Percentiles rank a stretch among this genome's conserved stretches.
Evolutionary conservation across 371 early-diverging fungal genomes (phyloP).

Genomic region (Fennellomyces sp.): DNA sequence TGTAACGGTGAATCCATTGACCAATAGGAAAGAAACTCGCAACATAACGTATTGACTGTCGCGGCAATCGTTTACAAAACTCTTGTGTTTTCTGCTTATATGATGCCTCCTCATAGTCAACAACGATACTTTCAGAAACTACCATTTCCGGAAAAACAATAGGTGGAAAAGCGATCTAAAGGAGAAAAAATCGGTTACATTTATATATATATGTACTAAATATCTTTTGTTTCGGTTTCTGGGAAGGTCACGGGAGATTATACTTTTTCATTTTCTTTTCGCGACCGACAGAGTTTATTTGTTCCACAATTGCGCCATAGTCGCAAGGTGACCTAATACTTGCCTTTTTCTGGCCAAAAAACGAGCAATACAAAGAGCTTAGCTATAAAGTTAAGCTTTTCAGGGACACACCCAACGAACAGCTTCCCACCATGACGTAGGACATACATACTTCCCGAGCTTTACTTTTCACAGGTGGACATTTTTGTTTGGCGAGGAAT

Average conservation of each 20-base stretch:
- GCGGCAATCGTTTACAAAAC: slow-evolving; percentile 27
- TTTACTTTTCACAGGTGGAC: too few species aligned
- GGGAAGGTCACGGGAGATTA: neutral
- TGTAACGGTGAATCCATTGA: slow-evolving; percentile 77
- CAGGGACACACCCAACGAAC: too few species aligned
- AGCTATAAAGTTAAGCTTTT: too few species aligned
- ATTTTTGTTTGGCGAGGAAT: too few species aligned
- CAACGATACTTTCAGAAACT: slow-evolving; percentile 24
- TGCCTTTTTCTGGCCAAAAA: too few species aligned
- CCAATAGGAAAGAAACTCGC: slow-evolving; percentile 64
- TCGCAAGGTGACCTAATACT: neutral
- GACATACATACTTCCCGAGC: too few species aligned
- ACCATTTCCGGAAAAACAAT: neutral
- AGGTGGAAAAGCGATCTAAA: neutral
- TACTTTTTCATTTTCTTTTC: neutral
- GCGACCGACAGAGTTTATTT: neutral
- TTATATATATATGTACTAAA: neutral
- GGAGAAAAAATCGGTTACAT: neutral
- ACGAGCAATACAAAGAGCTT: too few species aligned
- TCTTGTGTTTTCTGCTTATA: slow-evolving; percentile 26
- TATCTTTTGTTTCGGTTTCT: neutral
- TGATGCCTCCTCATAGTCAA: slow-evolving; percentile 34
- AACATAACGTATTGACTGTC: slow-evolving; percentile 30
- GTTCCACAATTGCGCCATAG: slow-evolving; percentile 6
- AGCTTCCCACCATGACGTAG: too few species aligned